Evolutionary conservation across 2,329 filamentous ascomycete species (phyloP).

Genomic region (Colletotrichum godetiae): DNA sequence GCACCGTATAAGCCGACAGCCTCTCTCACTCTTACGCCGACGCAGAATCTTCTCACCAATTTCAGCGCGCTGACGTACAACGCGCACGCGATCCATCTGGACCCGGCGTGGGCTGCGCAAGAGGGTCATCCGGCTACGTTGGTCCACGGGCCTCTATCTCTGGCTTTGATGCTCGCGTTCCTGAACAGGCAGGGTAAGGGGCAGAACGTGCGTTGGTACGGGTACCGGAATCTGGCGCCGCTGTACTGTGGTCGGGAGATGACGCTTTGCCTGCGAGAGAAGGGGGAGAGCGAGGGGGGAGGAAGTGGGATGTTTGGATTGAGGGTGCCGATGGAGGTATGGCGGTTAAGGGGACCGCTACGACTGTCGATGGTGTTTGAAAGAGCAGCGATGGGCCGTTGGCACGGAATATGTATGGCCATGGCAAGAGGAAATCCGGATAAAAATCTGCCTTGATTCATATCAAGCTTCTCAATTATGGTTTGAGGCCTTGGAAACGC

Average conservation of each 20-base stretch:
- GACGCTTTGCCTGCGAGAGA: slow-evolving; percentile 72
- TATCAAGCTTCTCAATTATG: too few species aligned
- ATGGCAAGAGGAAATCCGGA: not conserved
- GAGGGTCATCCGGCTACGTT: slow-evolving; percentile 83
- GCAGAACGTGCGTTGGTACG: slow-evolving; percentile 64
- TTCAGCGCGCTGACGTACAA: slow-evolving; percentile 95
- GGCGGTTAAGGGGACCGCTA: slow-evolving; percentile 69
- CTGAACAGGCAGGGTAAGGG: slow-evolving; percentile 50
- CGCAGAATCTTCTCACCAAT: slow-evolving; percentile 81
- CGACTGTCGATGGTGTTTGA: not conserved
- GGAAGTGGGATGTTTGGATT: slow-evolving; percentile 72
- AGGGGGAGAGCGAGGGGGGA: slow-evolving; percentile 48
- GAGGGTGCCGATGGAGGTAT: slow-evolving; percentile 70
- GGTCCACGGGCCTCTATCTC: slow-evolving; percentile 87
- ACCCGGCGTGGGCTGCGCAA: slow-evolving; percentile 74
- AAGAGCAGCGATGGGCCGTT: not conserved
- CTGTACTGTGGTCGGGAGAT: slow-evolving; percentile 80
- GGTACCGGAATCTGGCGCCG: slow-evolving; percentile 86
- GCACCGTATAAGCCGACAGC: slow-evolving; percentile 44
- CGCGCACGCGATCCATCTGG: slow-evolving; percentile 90
- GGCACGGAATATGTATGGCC: not conserved
- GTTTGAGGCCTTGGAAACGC: too few species aligned
- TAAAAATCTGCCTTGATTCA: too few species aligned
- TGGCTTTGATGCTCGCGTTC: slow-evolving; percentile 80
- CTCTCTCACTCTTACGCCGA: slow-evolving; percentile 69